phyloP scores from a whole-genome alignment of 2,329 filamentous ascomycete species.

The Alternaria sp. region DNA sequence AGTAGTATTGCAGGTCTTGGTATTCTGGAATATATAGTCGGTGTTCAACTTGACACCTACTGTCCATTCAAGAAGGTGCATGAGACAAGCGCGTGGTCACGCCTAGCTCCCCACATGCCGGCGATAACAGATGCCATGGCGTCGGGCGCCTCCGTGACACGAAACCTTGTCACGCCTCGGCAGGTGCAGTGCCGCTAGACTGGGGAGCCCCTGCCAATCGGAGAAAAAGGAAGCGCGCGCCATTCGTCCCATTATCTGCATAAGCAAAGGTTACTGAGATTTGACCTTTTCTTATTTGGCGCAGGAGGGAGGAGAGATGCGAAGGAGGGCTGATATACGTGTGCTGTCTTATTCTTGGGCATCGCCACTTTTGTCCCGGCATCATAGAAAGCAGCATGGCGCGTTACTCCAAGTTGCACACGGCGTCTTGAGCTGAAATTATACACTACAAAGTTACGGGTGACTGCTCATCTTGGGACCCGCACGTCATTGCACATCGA shows the following conservation, averaged over 20 bases:
- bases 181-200: neutral
- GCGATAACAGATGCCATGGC: conserved; percentile 13
- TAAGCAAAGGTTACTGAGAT: neutral
- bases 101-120: conserved; percentile 1
- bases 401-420: neutral
- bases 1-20: neutral
- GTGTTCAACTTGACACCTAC: neutral
- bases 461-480: neutral
- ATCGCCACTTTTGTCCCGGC: neutral
- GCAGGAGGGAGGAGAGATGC: conserved; percentile 1
- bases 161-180: conserved; percentile 1
- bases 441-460: neutral
- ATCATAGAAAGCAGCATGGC: neutral
- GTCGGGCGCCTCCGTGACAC: conserved; percentile 15
- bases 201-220: conserved; percentile 11
- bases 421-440: neutral
- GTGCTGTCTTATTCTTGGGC: neutral
- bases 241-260: neutral
- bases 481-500: conserved; percentile 18
- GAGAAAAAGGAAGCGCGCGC: conserved; percentile 1
- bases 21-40: neutral
- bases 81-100: conserved; percentile 10
- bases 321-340: neutral
- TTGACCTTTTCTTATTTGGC: conserved; percentile 3
- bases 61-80: conserved; percentile 11